Conservation (phyloP, 768 basidiomycete genomes). For the Trametes cinnabarina region DNA sequence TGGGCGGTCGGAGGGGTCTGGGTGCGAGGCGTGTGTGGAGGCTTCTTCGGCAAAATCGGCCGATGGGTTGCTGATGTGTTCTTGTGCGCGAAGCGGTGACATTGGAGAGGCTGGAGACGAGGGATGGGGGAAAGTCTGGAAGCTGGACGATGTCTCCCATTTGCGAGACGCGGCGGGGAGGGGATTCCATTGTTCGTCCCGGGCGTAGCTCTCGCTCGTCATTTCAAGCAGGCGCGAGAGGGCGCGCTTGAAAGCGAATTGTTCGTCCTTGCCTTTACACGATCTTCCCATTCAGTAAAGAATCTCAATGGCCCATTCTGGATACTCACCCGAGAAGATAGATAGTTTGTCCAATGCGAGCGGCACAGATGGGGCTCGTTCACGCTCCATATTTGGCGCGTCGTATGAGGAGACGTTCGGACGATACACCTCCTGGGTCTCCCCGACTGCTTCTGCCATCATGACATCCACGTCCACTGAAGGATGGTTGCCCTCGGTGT, state of each 20-base stretch:
- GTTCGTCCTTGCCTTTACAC: conserved; percentile 50
- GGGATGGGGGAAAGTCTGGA: not conserved
- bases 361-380: conserved; percentile 28
- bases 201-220: conserved; percentile 41
- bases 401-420: conserved; percentile 59
- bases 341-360: conserved; percentile 47
- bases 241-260: conserved; percentile 61
- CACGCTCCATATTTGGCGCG: conserved; percentile 32
- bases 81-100: not conserved
- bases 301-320: no score
- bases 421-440: conserved; percentile 47
- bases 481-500: not conserved
- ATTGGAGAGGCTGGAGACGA: not conserved
- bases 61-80: not conserved
- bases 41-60: conserved; percentile 29
- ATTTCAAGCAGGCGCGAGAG: conserved; percentile 59
- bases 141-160: conserved; percentile 31
- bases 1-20: conserved; percentile 22
- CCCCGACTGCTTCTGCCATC: conserved; percentile 50
- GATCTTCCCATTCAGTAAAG: no score
- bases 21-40: not conserved
- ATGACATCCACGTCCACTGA: conserved; percentile 31
- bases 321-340: conserved; percentile 49
- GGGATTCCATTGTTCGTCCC: conserved; percentile 36
- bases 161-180: conserved; percentile 31